phyloP scores from a whole-genome alignment of 495 filamentous ascomycete species.

The Talaromyces proteolyticus region DNA sequence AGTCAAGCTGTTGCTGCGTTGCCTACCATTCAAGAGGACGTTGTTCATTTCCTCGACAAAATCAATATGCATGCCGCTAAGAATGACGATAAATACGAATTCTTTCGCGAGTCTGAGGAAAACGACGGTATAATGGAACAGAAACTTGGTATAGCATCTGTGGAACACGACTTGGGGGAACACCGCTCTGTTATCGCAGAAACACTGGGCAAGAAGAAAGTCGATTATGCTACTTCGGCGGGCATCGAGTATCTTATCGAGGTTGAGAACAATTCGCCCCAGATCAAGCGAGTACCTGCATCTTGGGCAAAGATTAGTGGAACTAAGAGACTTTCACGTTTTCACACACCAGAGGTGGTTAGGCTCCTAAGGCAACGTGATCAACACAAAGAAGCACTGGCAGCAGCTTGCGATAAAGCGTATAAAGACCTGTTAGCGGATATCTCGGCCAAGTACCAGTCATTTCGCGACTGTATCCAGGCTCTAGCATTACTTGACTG shows the following conservation, averaged over 20 bases:
- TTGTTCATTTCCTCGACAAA: conserved; percentile 69
- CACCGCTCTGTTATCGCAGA: conserved; percentile 66
- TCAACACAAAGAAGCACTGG: conserved; percentile 89
- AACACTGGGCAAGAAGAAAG: conserved; percentile 61
- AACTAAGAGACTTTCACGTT: conserved; percentile 87
- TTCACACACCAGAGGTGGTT: conserved; percentile 89
- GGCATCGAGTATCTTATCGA: conserved; percentile 96
- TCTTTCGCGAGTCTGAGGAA: conserved; percentile 84
- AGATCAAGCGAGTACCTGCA: conserved; percentile 80
- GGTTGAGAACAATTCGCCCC: conserved; percentile 63
- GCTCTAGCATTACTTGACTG: conserved; percentile 87
- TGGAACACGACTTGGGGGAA: conserved; percentile 79
- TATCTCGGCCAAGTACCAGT: conserved; percentile 78
- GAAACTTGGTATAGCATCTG: conserved; percentile 85
- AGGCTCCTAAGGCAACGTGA: conserved; percentile 80
- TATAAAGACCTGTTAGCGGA: conserved; percentile 62
- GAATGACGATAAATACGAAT: conserved; percentile 85
- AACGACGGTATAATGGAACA: conserved; percentile 78
- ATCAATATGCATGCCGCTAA: conserved; percentile 83
- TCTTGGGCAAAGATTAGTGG: conserved; percentile 92
- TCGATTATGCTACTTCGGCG: conserved; percentile 72
- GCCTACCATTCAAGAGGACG: conserved; percentile 65
- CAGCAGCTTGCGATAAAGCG: conserved; percentile 87
- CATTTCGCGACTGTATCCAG: conserved; percentile 80
- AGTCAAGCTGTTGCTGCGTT: conserved; percentile 68